These are phyloP conservation scores for Cynara cardunculus DNA, from an alignment of 129 eudicot genomes.

Conservation along the genomic window DNA sequence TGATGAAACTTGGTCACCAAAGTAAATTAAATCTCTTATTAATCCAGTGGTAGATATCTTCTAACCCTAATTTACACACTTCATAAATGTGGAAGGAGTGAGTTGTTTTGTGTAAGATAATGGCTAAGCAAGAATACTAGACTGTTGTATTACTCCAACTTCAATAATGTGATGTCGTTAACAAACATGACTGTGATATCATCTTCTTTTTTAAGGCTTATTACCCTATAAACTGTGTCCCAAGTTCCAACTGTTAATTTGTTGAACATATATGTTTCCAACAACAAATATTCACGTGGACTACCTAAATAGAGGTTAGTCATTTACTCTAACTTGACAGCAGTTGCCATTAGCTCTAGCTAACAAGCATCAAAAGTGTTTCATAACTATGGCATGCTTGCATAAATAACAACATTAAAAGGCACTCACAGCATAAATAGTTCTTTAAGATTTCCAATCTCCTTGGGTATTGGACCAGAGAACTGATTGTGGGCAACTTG, in stretches of 20 bases:
- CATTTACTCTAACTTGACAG: background rate
- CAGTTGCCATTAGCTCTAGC: background rate
- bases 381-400: background rate
- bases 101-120: background rate
- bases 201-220: background rate
- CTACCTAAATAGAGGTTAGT: background rate
- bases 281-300: background rate
- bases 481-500: conserved; percentile 31
- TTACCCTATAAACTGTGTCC: background rate
- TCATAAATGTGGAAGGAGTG: background rate
- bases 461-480: conserved; percentile 31
- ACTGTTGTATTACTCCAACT: background rate
- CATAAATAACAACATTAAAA: background rate
- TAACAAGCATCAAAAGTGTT: background rate
- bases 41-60: background rate
- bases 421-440: conserved; percentile 43
- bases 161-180: background rate
- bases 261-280: background rate
- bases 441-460: conserved; percentile 35
- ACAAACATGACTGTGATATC: background rate
- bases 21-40: background rate
- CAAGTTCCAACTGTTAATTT: background rate
- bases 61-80: background rate
- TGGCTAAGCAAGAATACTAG: background rate
- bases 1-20: background rate